These are phyloP conservation scores for Nitzschia sp. DNA, from an alignment of 108 stramenopile genomes.

Conservation along the genomic window DNA sequence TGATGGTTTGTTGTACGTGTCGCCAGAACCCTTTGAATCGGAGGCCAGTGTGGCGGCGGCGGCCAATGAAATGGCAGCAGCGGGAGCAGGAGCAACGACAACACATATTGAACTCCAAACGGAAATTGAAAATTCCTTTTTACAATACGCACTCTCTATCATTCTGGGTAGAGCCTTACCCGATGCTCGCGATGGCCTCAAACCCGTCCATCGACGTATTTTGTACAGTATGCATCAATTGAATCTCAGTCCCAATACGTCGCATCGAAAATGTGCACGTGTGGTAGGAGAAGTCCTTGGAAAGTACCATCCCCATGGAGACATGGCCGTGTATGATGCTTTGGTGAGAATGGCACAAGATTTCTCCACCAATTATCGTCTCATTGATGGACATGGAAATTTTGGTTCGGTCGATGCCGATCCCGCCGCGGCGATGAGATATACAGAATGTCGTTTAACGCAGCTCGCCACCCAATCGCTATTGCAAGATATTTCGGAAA, in stretches of 20 bases:
- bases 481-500: slow-evolving; percentile 75
- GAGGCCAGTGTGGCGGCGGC: slow-evolving; percentile 28
- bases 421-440: slow-evolving; percentile 97
- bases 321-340: slow-evolving; percentile 95
- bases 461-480: slow-evolving; percentile 72
- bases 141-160: slow-evolving; percentile 94
- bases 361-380: slow-evolving; percentile 81
- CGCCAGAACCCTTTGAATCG: slow-evolving; percentile 22
- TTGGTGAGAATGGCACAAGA: slow-evolving; percentile 94
- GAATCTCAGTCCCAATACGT: slow-evolving; percentile 57
- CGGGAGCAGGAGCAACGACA: no score
- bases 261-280: slow-evolving; percentile 96
- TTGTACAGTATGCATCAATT: slow-evolving; percentile 94
- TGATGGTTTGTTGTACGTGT: slow-evolving; percentile 7
- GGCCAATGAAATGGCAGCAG: slow-evolving; percentile 38
- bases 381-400: slow-evolving; percentile 96
- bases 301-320: slow-evolving; percentile 92
- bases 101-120: slow-evolving; percentile 61
- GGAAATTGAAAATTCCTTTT: slow-evolving; percentile 76
- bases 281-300: slow-evolving; percentile 96
- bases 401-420: slow-evolving; percentile 95
- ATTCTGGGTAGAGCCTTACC: slow-evolving; percentile 95
- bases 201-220: slow-evolving; percentile 96
- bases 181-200: slow-evolving; percentile 95
- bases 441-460: slow-evolving; percentile 93